Percentiles rank a stretch among this genome's conserved stretches.
Evolutionary conservation across 495 filamentous ascomycete species (phyloP).

Genomic region (Pyrenopolyporus hunteri): DNA sequence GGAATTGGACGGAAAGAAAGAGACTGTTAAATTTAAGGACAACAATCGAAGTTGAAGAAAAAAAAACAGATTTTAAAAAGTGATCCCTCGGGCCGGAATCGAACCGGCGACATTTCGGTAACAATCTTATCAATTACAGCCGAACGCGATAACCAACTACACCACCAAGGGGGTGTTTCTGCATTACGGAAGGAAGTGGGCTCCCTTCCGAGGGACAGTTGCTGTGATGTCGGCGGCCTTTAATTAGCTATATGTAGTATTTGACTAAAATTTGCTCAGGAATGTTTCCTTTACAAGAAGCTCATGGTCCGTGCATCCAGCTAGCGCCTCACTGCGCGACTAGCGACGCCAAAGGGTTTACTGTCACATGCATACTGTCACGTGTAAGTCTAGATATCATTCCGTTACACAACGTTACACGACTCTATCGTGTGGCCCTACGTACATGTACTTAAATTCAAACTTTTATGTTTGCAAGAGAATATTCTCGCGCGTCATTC

Average conservation of each 20-base stretch:
- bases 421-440: too few species aligned
- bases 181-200: conserved; percentile 27
- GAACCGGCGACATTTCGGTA: conserved; percentile 36
- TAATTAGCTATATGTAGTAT: neutral
- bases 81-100: conserved; percentile 36
- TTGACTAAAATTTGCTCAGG: neutral
- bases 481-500: too few species aligned
- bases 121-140: conserved; percentile 35
- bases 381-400: neutral
- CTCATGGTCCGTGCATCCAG: too few species aligned
- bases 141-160: conserved; percentile 42
- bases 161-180: conserved; percentile 34
- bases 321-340: too few species aligned
- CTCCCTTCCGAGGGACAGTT: conserved; percentile 31
- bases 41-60: neutral
- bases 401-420: too few species aligned
- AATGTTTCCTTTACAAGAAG: too few species aligned
- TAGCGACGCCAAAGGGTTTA: too few species aligned
- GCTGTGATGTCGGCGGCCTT: neutral
- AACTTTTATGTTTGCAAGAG: neutral
- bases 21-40: too few species aligned
- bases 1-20: conserved; percentile 11
- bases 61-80: conserved; percentile 26
- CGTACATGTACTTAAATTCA: too few species aligned
- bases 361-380: neutral